Percentiles rank a stretch among this genome's conserved stretches.
Evolutionary conservation across 208 protist species (phyloP).

Genomic region (Trypanosoma conorhini): DNA sequence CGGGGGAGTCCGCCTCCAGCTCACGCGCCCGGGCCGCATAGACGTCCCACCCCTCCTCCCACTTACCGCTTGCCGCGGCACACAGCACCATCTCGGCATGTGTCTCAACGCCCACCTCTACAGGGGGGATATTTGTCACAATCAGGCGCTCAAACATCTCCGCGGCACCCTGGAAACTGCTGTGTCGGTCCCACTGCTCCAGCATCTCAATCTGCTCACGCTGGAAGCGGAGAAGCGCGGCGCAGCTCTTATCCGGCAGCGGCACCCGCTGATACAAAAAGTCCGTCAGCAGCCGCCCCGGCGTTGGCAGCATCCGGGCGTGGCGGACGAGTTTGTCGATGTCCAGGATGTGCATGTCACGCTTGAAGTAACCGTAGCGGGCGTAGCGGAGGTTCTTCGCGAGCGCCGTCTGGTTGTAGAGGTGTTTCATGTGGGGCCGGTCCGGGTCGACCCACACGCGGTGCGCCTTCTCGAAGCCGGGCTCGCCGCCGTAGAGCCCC

Average conservation of each 20-base stretch:
- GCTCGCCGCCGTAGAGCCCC: conserved; percentile 90
- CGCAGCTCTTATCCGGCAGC: conserved; percentile 78
- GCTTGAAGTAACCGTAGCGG: conserved; percentile 91
- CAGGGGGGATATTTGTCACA: conserved; percentile 89
- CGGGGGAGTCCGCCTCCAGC: conserved; percentile 46
- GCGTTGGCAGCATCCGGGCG: conserved; percentile 86
- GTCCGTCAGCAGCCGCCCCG: conserved; percentile 81
- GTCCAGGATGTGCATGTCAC: conserved; percentile 91
- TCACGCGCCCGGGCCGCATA: conserved; percentile 77
- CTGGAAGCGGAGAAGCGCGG: conserved; percentile 83
- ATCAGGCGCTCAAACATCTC: conserved; percentile 92
- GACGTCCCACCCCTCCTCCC: conserved; percentile 81
- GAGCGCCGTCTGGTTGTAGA: conserved; percentile 86
- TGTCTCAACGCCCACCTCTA: conserved; percentile 81
- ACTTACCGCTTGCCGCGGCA: conserved; percentile 74
- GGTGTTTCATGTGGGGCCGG: conserved; percentile 87
- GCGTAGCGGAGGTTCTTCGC: conserved; percentile 89
- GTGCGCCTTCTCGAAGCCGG: conserved; percentile 89
- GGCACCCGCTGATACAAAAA: conserved; percentile 91
- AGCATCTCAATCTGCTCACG: conserved; percentile 75
- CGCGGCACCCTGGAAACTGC: conserved; percentile 59
- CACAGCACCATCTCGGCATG: conserved; percentile 93
- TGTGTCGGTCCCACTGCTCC: conserved; percentile 53
- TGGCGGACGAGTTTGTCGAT: conserved; percentile 91
- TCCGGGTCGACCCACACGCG: conserved; percentile 93